Conservation (phyloP, 225 moss, liverwort and hornwort species). For the Pleurozium schreberi region DNA sequence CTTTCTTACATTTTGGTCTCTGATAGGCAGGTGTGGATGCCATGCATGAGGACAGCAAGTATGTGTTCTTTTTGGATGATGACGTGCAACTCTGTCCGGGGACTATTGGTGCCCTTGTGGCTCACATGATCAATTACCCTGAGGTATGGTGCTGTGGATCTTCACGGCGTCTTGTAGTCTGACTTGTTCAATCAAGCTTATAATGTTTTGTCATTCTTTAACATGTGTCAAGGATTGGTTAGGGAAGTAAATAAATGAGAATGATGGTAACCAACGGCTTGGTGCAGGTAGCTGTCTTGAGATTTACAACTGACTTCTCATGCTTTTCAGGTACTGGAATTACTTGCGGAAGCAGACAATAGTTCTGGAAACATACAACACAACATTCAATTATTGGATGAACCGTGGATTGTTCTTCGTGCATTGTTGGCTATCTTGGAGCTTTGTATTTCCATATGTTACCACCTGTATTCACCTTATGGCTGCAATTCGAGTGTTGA, state of each 20-base stretch:
- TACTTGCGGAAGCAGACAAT: conserved; percentile 98
- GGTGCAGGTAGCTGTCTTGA: neutral
- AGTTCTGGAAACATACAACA: conserved; percentile 95
- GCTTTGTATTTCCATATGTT: conserved; percentile 71
- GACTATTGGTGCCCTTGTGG: conserved; percentile 78
- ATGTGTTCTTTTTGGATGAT: conserved; percentile 94
- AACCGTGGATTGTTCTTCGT: conserved; percentile 85
- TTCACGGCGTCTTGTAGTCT: neutral
- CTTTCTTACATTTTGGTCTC: neutral
- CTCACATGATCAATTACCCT: conserved; percentile 83
- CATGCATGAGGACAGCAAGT: conserved; percentile 79
- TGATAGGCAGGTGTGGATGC: conserved; percentile 92
- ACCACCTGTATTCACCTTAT: conserved; percentile 53
- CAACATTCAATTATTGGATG: conserved; percentile 90
- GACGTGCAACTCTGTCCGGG: conserved; percentile 94
- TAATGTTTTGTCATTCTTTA: neutral
- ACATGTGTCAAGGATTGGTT: neutral
- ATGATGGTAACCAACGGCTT: neutral
- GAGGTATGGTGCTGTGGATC: conserved; percentile 37
- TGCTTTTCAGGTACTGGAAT: conserved; percentile 85
- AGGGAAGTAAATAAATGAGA: neutral
- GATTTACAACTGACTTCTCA: neutral
- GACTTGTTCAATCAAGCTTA: neutral
- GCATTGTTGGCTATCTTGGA: conserved; percentile 98
- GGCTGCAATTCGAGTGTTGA: conserved; percentile 35